A percentile compares a stretch with the other conserved stretches of the same genome.
Conservation (phyloP, 2,329 filamentous ascomycete species). For the Cadophora sp. region DNA sequence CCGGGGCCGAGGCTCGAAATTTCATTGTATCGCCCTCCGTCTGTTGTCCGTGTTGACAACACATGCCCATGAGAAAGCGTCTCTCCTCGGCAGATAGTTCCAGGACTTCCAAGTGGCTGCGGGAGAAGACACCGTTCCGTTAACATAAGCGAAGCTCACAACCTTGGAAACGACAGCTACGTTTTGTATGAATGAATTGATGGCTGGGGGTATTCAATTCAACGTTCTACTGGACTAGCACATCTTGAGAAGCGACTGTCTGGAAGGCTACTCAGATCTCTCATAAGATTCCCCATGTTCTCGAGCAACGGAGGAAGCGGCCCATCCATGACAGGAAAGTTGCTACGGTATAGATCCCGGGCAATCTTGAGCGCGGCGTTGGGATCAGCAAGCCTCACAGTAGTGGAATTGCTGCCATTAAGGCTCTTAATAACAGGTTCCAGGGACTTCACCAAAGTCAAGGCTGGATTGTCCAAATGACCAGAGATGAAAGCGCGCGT, state of each 20-base stretch:
- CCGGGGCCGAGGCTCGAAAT: too few relatives aligned
- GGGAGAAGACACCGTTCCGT: too few relatives aligned
- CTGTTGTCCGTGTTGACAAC: too few relatives aligned
- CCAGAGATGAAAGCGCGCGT: constrained; percentile 12
- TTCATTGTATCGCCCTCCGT: too few relatives aligned
- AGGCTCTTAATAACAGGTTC: neutral
- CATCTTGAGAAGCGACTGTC: constrained; percentile 37
- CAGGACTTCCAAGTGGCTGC: too few relatives aligned
- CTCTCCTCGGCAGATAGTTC: too few relatives aligned
- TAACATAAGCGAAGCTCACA: too few relatives aligned
- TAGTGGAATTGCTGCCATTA: neutral
- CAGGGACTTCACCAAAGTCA: constrained; percentile 2
- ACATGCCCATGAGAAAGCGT: too few relatives aligned
- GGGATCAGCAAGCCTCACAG: neutral
- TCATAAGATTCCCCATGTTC: constrained; percentile 69
- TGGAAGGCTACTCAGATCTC: constrained; percentile 62
- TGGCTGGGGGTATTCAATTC: neutral
- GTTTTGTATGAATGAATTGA: too few relatives aligned
- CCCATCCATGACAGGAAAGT: constrained; percentile 55
- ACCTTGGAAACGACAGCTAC: too few relatives aligned
- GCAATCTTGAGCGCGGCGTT: constrained; percentile 55
- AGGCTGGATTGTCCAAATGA: neutral
- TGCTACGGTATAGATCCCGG: constrained; percentile 61
- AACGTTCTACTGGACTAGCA: constrained; percentile 10
- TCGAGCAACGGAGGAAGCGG: constrained; percentile 68